A percentile compares a stretch with the other conserved stretches of the same genome.
Evolutionary conservation across 805 yeast genomes (phyloP).

Genomic region (Ogataea nitratoaversa): DNA sequence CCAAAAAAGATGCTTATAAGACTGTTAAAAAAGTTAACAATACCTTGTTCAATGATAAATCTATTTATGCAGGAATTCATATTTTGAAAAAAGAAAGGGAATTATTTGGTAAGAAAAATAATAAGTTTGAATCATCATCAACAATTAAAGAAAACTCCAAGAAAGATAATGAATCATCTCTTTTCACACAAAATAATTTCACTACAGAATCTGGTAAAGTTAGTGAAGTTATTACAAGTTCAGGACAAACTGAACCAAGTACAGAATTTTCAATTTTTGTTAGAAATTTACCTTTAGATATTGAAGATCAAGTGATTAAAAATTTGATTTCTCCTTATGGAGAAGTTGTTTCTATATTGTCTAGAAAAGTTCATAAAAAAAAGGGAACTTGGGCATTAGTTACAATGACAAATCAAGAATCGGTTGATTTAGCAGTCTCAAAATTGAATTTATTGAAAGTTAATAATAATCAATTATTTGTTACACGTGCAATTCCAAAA

Average conservation of each 20-base stretch:
- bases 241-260: constrained; percentile 8
- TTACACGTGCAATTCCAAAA: constrained; percentile 31
- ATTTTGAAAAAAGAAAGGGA: constrained; percentile 27
- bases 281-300: constrained; percentile 27
- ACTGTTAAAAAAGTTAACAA: constrained; percentile 31
- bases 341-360: constrained; percentile 22
- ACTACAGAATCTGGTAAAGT: background rate
- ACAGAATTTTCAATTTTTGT: constrained; percentile 29
- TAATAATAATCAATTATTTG: constrained; percentile 27
- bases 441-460: constrained; percentile 26
- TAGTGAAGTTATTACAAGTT: background rate
- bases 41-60: constrained; percentile 19
- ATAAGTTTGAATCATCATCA: too few relatives aligned
- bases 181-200: too few relatives aligned
- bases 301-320: constrained; percentile 21
- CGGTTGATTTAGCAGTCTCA: constrained; percentile 24
- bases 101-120: constrained; percentile 13
- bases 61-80: constrained; percentile 27
- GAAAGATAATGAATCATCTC: constrained; percentile 12
- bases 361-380: constrained; percentile 25
- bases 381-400: constrained; percentile 32
- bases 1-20: constrained; percentile 29
- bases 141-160: constrained; percentile 4
- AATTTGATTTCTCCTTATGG: constrained; percentile 30
- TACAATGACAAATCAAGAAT: constrained; percentile 22